Evolutionary conservation across 345 rosid genomes (phyloP), one percentile per base, ranked within the genome.

Genomic region (Syzygium aqueum): DNA sequence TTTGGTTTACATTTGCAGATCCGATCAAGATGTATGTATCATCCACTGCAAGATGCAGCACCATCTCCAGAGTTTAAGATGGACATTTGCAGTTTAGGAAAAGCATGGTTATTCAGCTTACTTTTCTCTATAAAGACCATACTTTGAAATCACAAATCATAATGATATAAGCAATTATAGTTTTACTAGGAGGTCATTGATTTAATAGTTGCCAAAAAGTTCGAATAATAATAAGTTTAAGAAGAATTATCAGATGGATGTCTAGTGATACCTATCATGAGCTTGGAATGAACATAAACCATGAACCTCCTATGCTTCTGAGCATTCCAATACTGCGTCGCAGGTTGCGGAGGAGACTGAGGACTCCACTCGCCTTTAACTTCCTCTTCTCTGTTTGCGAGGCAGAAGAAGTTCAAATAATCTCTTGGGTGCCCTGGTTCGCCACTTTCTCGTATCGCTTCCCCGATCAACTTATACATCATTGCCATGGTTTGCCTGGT

Each of bases 281-380:
- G 91, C 93, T 96, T 97, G 92, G 97, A 96, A 89, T 97, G 99
- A 80, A 96, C 98, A 86, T 97, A 96, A 49, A 97, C 91, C 99
- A 95, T 96, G 92, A 96, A 96, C 87, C 99, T 95, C 85, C 98
- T 90, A 51, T 94, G 92, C 90, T 88, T 93, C 86, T 95, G 98
- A 7, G 97, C 96, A 86, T 94, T 91, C 98, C 97, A 97, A 12
- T 97, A 95, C 33, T 93, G 95, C 3, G 96, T 94, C 15, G 85
- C 84, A 8, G 91, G 95, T 84, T 89, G 92, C 0, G 98, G 98
- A 54, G 94, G 92, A 25, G 92, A 87, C 30, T 89, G 93, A 33
- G 97, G 94, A 86, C 86, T 89, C 87, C 91, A 91, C 86, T 94
- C 98, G 8, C 92, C 93, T 9, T 78, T 89, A 43, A 88, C 87